Base-by-base conservation (phyloP, 2,329 filamentous ascomycete species). In the Xylaria sp. region DNA sequence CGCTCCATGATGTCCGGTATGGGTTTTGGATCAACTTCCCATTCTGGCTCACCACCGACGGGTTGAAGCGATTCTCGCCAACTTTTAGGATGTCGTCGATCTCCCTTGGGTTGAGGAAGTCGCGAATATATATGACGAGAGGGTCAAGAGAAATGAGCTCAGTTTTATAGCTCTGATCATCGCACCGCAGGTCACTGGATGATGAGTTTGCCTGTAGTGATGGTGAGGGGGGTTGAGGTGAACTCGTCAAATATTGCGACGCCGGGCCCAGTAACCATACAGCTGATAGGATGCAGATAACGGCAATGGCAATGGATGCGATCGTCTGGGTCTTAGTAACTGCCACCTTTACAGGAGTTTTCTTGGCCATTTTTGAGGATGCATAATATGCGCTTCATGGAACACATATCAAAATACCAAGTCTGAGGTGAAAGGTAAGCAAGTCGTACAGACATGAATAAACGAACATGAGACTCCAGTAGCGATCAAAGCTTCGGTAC, bases 111-210 rank as follows among this genome's bases (percentile, higher is more conserved):
- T 75, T 71, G 54, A 83, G 73, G 75, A 83, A 81, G 62, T 78
- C 67, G 73, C 79, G 81, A 73, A 83, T 81, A 72, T 84, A 84
- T 61, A 84, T 80, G 12, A 83, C 75, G 0, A 83, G 75, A 0
- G 82, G 82, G 39, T 82, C 80, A 28, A 82, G 75, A 18, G 81
- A 83, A 61, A 84, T 75, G 54, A 84, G 78, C 59, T 82, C 80
- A 0, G 81, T 82, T 4, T 73, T 78, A 74, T 83, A 84, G 15
- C 73, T 66, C 23, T 81, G 78, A 1, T 63, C 60, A 46, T 67
- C 46, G 28, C 69, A 70, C 10, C 13, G n/a, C 15, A 51, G 34
- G 52, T 63, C 48, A 15, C 28, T 56, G 15, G 41, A 63, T 31
- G 65, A 63, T 18, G 57, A 63, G 39, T 63, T 68, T 2, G 5